Evolutionary conservation across 441 rosid species (phyloP), one percentile per base, ranked within the genome.

Genomic region (Erysimum pusillum): DNA sequence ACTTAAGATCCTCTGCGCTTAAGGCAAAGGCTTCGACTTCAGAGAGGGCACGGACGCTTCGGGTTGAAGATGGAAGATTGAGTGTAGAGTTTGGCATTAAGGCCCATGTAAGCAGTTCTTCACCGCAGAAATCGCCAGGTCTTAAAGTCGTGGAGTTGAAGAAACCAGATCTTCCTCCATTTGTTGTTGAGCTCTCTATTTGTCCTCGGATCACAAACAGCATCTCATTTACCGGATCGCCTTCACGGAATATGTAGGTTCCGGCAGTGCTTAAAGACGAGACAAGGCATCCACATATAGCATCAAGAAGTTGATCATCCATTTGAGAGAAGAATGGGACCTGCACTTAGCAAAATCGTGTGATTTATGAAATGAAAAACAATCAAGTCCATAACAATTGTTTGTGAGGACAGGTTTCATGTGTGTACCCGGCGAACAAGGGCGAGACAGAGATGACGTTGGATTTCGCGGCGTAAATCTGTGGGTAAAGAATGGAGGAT

Each of bases 111-210:
- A 94, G 91, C 58, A 92, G 87, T 56, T 81, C 94, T 83, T 94
- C 98, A 0, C 97, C 98, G 10, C 93, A 92, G 85, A 94, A 92
- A 72, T 92, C 97, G 1, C 97, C 93, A 1, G 94, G 90, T 71
- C 87, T 80, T n/a, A 94, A 87, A 32, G 84, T 80, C 45, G 85
- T 91, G 38, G 90, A 78, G 79, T 92, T 94, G 83, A 86, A 94
- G 85, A 92, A 91, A n/a, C 97, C 97, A 22, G 92, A 82, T 77
- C 91, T 84, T 82, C 97, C 97, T 69, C 97, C 98, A 48, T 93
- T 90, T 0, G 98, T 95, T 5, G 97, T 91, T 25, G 84, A 87
- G 80, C 97, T 95, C 62, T 82, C 84, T 20, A 95, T 80, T 61
- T 87, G 86, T 12, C 99, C 98, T 83, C 98, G 76, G 32, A 95